Evolutionary conservation across 257 asterid genomes (phyloP).

Genomic region (Ehretia macrophylla): DNA sequence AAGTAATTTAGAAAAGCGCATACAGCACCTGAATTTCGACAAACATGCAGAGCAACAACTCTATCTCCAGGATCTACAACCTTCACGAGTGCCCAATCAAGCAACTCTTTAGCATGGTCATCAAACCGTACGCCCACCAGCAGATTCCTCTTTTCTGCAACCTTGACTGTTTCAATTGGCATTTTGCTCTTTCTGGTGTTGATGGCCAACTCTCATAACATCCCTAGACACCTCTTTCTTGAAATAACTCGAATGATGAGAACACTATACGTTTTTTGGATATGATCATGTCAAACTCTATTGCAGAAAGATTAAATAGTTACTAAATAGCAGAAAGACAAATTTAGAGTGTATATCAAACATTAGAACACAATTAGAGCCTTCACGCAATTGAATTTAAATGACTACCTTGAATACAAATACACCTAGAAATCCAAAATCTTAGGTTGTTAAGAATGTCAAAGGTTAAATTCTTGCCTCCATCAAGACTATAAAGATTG

Average conservation of each 20-base stretch:
- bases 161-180: conserved; percentile 39
- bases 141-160: conserved; percentile 47
- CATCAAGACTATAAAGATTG: too few relatives aligned
- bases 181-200: conserved; percentile 25
- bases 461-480: conserved; percentile 23
- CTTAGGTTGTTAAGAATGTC: conserved; percentile 26
- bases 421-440: conserved; percentile 43
- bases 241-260: conserved; percentile 17
- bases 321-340: too few relatives aligned
- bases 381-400: not conserved
- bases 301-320: too few relatives aligned
- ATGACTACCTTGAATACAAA: conserved; percentile 19
- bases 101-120: conserved; percentile 53
- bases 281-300: conserved; percentile 15
- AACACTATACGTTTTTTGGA: conserved; percentile 9
- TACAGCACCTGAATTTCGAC: conserved; percentile 63
- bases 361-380: too few relatives aligned
- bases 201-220: conserved; percentile 18
- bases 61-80: conserved; percentile 77
- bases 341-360: too few relatives aligned
- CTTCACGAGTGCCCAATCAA: conserved; percentile 86
- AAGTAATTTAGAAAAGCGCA: not conserved
- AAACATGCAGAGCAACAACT: conserved; percentile 78
- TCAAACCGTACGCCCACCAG: conserved; percentile 80
- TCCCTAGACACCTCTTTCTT: conserved; percentile 4